Conservation (phyloP, 2,329 filamentous ascomycete species). For the Apiospora hydei region DNA sequence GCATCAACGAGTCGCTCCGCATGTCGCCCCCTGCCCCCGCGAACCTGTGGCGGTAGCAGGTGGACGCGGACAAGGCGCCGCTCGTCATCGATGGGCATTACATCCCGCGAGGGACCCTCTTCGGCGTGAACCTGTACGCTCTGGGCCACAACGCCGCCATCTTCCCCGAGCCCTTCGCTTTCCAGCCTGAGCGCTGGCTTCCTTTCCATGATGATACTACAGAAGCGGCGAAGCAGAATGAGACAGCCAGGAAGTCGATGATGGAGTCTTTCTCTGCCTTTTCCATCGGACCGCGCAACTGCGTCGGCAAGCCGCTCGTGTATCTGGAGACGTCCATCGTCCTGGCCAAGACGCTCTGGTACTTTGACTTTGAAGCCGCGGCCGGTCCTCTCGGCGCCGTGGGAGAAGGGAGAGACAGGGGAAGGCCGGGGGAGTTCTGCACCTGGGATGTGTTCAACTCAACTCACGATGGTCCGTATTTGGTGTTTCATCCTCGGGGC, state of each 20-base stretch:
- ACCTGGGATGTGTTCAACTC: background rate
- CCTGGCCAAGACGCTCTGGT: background rate
- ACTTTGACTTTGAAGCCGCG: background rate
- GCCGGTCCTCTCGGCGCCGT: background rate
- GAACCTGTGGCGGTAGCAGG: background rate
- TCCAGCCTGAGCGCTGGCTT: background rate
- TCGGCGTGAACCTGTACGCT: background rate
- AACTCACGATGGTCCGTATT: background rate
- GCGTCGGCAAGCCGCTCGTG: slow-evolving; percentile 1
- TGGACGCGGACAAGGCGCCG: slow-evolving; percentile 23
- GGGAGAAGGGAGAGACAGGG: background rate
- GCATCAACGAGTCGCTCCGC: background rate
- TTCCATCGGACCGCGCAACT: background rate
- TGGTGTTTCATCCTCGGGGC: background rate
- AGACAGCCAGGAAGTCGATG: background rate
- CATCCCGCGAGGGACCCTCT: background rate
- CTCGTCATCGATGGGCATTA: slow-evolving; percentile 13
- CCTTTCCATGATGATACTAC: background rate
- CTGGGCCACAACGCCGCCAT: background rate
- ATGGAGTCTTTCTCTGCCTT: slow-evolving; percentile 2
- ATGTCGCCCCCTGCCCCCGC: background rate
- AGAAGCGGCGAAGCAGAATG: background rate
- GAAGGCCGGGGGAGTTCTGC: background rate
- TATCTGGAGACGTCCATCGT: slow-evolving; percentile 9
- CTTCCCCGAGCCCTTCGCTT: background rate